Evolutionary conservation across 2,329 filamentous ascomycete species (phyloP).

Genomic region (Emericellopsis atlantica): DNA sequence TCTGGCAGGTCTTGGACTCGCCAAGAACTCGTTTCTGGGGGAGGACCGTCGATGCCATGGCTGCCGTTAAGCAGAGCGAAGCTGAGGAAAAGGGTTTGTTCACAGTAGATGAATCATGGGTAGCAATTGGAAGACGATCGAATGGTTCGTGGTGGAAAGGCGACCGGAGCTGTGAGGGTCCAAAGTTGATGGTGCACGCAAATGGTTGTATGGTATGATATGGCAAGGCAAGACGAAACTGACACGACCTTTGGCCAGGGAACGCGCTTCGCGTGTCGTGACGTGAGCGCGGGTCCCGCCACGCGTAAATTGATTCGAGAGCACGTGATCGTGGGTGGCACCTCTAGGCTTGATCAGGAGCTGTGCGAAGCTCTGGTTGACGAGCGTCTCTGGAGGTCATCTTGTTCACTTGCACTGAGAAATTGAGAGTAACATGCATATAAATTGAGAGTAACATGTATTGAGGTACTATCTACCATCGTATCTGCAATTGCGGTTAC

Average conservation of each 20-base stretch:
- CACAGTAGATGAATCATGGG: too few species aligned
- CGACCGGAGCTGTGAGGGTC: too few species aligned
- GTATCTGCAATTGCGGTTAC: too few species aligned
- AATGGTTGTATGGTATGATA: background rate
- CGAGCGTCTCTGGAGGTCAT: background rate
- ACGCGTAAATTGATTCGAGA: conserved; percentile 2
- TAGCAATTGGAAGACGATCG: too few species aligned
- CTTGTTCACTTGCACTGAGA: background rate
- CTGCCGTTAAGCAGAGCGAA: conserved; percentile 1
- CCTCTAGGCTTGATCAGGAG: background rate
- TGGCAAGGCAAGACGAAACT: background rate
- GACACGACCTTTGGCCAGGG: conserved; percentile 1
- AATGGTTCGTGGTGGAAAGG: too few species aligned
- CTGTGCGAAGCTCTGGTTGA: background rate
- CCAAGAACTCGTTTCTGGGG: conserved; percentile 64
- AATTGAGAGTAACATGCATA: too few species aligned
- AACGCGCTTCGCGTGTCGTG: conserved; percentile 6
- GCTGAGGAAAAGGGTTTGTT: background rate
- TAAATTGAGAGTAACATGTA: too few species aligned
- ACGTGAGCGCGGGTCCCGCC: conserved; percentile 2
- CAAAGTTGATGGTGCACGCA: too few species aligned
- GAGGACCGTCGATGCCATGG: conserved; percentile 36
- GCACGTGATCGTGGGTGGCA: conserved; percentile 2
- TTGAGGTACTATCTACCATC: too few species aligned
- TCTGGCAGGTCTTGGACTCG: conserved; percentile 53